Conservation (phyloP, 179 eudicot species). For the Carnegiea gigantea region DNA sequence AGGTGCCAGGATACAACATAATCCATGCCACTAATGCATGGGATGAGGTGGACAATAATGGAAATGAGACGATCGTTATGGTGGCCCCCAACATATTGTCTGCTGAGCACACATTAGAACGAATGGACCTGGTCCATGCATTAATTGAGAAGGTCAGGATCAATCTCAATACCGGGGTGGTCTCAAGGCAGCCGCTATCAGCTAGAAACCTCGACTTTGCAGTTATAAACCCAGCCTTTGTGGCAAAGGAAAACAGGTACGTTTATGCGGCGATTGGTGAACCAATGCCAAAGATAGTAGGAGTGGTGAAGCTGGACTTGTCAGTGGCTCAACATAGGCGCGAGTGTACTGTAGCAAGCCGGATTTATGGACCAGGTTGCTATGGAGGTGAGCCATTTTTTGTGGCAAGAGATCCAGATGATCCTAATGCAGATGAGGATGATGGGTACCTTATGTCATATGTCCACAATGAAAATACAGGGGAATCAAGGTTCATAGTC, state of each 20-base stretch:
- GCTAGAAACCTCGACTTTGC: slow-evolving; percentile 46
- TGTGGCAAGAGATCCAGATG: slow-evolving; percentile 19
- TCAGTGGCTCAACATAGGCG: slow-evolving; percentile 24
- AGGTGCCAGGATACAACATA: slow-evolving; percentile 49
- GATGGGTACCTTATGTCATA: slow-evolving; percentile 28
- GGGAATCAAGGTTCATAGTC: slow-evolving; percentile 20
- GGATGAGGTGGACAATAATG: slow-evolving; percentile 42
- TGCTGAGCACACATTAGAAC: slow-evolving; percentile 43
- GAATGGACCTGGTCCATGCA: slow-evolving; percentile 43
- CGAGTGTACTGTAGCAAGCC: slow-evolving; percentile 48
- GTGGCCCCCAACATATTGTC: slow-evolving; percentile 49
- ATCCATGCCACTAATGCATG: slow-evolving; percentile 56
- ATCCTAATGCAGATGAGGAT: slow-evolving; percentile 23
- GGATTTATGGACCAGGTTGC: slow-evolving; percentile 34
- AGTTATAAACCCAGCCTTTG: slow-evolving; percentile 49
- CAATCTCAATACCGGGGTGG: slow-evolving; percentile 37
- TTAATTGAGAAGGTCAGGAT: slow-evolving; percentile 47
- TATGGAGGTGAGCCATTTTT: slow-evolving; percentile 29
- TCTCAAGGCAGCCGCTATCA: slow-evolving; percentile 43
- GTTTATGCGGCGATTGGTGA: slow-evolving; percentile 46
- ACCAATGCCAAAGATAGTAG: slow-evolving; percentile 47
- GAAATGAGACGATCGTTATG: slow-evolving; percentile 41
- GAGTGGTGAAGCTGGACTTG: slow-evolving; percentile 54
- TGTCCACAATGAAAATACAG: slow-evolving; percentile 26
- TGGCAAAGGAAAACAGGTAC: slow-evolving; percentile 48